A percentile compares a stretch with the other conserved stretches of the same genome.
phyloP scores from a whole-genome alignment of 2,329 filamentous ascomycete genomes.

The Fusarium nygamai region DNA sequence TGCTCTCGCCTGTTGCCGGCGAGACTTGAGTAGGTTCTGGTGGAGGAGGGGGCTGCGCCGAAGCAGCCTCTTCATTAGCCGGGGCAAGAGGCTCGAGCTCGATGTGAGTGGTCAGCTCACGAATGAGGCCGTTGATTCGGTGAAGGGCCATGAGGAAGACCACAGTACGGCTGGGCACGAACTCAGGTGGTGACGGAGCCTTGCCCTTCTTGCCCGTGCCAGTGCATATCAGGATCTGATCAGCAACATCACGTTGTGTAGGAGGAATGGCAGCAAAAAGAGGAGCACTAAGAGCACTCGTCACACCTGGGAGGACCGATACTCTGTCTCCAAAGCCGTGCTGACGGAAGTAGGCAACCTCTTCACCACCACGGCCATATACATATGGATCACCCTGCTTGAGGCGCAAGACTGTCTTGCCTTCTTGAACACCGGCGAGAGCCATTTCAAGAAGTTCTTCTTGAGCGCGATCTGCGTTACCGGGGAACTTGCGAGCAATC shows the following conservation, averaged over 20 bases:
- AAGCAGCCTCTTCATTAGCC: slow-evolving; percentile 34
- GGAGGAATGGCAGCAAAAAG: slow-evolving; percentile 88
- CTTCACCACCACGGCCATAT: slow-evolving; percentile 94
- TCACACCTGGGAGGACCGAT: slow-evolving; percentile 87
- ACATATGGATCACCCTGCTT: slow-evolving; percentile 98
- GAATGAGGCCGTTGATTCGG: slow-evolving; percentile 77
- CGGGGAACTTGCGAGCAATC: slow-evolving; percentile 97
- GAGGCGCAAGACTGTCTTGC: slow-evolving; percentile 84
- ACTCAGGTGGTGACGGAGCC: slow-evolving; percentile 82
- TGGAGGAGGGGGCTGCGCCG: slow-evolving; percentile 20
- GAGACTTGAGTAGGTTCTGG: slow-evolving; percentile 11
- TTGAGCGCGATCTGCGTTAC: slow-evolving; percentile 93
- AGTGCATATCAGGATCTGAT: slow-evolving; percentile 96
- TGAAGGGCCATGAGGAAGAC: slow-evolving; percentile 97
- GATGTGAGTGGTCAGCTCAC: slow-evolving; percentile 68
- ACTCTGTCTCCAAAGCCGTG: slow-evolving; percentile 73
- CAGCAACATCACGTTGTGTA: slow-evolving; percentile 88
- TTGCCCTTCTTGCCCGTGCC: slow-evolving; percentile 93
- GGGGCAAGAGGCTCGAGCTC: slow-evolving; percentile 45
- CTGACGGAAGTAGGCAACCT: slow-evolving; percentile 82
- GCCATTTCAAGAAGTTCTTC: slow-evolving; percentile 86
- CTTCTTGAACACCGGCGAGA: slow-evolving; percentile 70
- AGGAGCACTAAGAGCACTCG: slow-evolving; percentile 85
- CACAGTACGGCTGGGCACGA: slow-evolving; percentile 79
- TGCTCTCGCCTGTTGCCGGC: slow-evolving; percentile 13